A percentile compares a stretch with the other conserved stretches of the same genome.
phyloP scores from a whole-genome alignment of 208 protist genomes.

The Trypanosoma vivax region DNA sequence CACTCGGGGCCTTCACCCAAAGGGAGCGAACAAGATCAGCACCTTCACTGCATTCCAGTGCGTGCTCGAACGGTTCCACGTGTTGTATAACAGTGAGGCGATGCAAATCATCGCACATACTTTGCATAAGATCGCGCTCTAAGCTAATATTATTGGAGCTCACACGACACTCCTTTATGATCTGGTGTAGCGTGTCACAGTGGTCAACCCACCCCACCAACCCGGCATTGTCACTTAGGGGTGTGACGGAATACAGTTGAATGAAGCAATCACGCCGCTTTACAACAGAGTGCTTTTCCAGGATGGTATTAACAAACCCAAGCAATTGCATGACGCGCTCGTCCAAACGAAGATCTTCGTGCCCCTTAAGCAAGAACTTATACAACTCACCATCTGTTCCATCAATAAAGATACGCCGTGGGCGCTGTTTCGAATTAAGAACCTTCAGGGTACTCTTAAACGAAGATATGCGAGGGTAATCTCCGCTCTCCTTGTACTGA shows the following conservation, averaged over 20 bases:
- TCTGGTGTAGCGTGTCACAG: slow-evolving; percentile 89
- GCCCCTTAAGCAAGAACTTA: slow-evolving; percentile 98
- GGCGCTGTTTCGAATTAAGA: slow-evolving; percentile 99
- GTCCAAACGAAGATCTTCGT: slow-evolving; percentile 97
- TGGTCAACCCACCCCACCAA: slow-evolving; percentile 98
- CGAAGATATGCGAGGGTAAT: slow-evolving; percentile 71
- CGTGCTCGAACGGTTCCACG: slow-evolving; percentile 97
- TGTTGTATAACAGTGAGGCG: slow-evolving; percentile 97
- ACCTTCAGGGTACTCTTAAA: slow-evolving; percentile 88
- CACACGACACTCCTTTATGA: slow-evolving; percentile 89
- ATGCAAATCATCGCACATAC: slow-evolving; percentile 90
- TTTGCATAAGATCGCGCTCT: slow-evolving; percentile 89
- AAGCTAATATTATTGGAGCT: slow-evolving; percentile 84
- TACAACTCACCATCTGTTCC: slow-evolving; percentile 96
- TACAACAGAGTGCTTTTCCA: slow-evolving; percentile 92
- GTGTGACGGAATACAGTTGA: slow-evolving; percentile 96
- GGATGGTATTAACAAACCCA: slow-evolving; percentile 98
- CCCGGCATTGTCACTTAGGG: slow-evolving; percentile 98
- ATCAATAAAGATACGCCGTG: slow-evolving; percentile 94
- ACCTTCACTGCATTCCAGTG: slow-evolving; percentile 94
- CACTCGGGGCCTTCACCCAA: slow-evolving; percentile 95
- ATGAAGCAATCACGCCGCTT: slow-evolving; percentile 86
- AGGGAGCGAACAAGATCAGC: slow-evolving; percentile 94
- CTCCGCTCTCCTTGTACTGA: slow-evolving; percentile 85
- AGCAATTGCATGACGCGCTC: slow-evolving; percentile 99